Evolutionary conservation across 345 rosid genomes (phyloP).

Genomic region (Angophora floribunda): DNA sequence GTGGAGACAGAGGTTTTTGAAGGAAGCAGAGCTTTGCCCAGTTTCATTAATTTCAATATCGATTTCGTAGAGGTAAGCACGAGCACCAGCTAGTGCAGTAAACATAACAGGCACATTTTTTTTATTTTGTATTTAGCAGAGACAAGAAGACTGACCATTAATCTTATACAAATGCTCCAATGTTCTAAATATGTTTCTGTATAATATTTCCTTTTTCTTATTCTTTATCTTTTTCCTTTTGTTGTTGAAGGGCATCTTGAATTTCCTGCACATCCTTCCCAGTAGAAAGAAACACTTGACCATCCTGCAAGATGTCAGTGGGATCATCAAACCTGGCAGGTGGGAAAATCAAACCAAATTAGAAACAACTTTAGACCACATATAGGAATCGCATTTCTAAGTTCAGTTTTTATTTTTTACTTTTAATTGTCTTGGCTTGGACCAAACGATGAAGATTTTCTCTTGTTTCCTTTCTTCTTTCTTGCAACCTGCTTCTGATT

Average conservation of each 20-base stretch:
- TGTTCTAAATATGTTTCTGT: background rate
- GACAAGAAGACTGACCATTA: background rate
- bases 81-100: background rate
- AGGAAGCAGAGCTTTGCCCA: constrained; percentile 66
- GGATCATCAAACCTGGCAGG: constrained; percentile 55
- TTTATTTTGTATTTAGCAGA: background rate
- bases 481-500: background rate
- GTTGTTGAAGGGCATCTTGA: constrained; percentile 8
- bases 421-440: background rate
- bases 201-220: background rate
- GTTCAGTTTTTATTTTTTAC: background rate
- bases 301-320: constrained; percentile 30
- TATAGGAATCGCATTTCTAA: background rate
- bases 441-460: background rate
- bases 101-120: background rate
- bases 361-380: background rate
- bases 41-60: constrained; percentile 39
- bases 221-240: background rate
- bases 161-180: background rate
- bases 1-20: constrained; percentile 48
- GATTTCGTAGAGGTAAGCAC: constrained; percentile 40
- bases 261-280: constrained; percentile 4
- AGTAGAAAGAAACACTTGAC: constrained; percentile 19
- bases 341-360: background rate
- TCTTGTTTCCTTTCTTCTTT: background rate